Percentiles rank a stretch among this genome's conserved stretches.
phyloP scores from a whole-genome alignment of 768 basidiomycete genomes.

The Xerocomellus chrysenteron region DNA sequence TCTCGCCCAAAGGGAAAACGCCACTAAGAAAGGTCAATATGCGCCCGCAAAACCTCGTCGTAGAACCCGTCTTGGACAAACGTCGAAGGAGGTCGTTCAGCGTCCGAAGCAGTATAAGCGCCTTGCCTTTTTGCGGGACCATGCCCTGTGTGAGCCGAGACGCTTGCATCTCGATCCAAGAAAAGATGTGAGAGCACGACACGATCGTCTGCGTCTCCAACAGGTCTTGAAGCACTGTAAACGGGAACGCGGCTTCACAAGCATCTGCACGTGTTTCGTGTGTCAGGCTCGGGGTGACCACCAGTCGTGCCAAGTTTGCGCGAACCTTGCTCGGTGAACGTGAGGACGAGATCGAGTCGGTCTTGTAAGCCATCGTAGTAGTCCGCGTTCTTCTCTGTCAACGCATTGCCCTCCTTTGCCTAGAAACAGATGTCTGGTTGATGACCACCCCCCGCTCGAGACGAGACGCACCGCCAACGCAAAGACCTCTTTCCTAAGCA shows the following conservation, averaged over 20 bases:
- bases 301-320: constrained; percentile 6
- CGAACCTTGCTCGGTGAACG: constrained; percentile 76
- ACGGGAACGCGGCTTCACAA: constrained; percentile 74
- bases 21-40: constrained; percentile 85
- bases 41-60: constrained; percentile 84
- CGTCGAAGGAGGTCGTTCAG: constrained; percentile 86
- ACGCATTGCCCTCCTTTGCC: constrained; percentile 66
- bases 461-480: constrained; percentile 60
- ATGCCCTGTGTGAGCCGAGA: constrained; percentile 70
- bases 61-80: constrained; percentile 81
- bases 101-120: constrained; percentile 77
- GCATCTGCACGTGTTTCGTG: constrained; percentile 48
- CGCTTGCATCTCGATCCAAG: constrained; percentile 79
- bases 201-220: constrained; percentile 83
- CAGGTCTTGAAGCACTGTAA: constrained; percentile 74
- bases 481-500: constrained; percentile 70
- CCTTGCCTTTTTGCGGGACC: constrained; percentile 86
- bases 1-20: constrained; percentile 84
- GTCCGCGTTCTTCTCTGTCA: constrained; percentile 47
- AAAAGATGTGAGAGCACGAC: constrained; percentile 85
- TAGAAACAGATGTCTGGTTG: constrained; percentile 25
- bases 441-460: not conserved
- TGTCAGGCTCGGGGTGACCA: not conserved
- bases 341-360: constrained; percentile 70
- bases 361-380: constrained; percentile 65